Percentiles rank a stretch among this genome's conserved stretches.
Evolutionary conservation across 768 basidiomycete species (phyloP).

Genomic region (Calocybe indica): DNA sequence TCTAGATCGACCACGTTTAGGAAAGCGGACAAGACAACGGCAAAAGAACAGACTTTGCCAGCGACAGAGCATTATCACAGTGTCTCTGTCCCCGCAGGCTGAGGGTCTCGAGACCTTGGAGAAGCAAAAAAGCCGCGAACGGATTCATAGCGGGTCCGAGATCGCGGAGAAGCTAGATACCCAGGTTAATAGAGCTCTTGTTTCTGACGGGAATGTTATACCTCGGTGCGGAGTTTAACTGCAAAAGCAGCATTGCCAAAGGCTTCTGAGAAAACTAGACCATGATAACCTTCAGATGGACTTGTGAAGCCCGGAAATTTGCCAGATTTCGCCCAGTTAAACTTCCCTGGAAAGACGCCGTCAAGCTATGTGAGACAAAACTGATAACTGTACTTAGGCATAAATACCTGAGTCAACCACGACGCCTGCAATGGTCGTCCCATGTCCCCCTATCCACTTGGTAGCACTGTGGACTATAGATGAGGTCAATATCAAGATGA

Average conservation of each 20-base stretch:
- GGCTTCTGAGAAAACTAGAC: constrained; percentile 56
- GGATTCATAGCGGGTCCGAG: constrained; percentile 63
- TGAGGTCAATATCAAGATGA: not conserved
- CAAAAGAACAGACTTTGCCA: constrained; percentile 42
- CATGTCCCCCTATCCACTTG: constrained; percentile 83
- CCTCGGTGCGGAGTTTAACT: constrained; percentile 55
- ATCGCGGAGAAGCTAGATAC: constrained; percentile 54
- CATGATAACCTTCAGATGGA: constrained; percentile 74
- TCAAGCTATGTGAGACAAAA: too few relatives aligned
- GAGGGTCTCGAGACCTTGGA: constrained; percentile 79
- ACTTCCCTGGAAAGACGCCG: constrained; percentile 39
- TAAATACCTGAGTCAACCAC: constrained; percentile 59
- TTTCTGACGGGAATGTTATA: constrained; percentile 5
- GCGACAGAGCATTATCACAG: constrained; percentile 59
- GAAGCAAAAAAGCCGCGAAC: constrained; percentile 66
- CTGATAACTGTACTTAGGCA: constrained; percentile 13
- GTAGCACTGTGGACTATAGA: constrained; percentile 65
- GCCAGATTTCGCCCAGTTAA: constrained; percentile 65
- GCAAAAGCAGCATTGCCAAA: constrained; percentile 65
- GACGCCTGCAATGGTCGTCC: constrained; percentile 74
- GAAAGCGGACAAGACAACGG: not conserved
- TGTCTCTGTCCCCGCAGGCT: constrained; percentile 68
- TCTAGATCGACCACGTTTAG: constrained; percentile 16
- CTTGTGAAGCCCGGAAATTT: constrained; percentile 72
- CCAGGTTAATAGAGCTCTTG: not conserved